phyloP scores from a whole-genome alignment of 805 yeast species.

The Starmerella sp. region DNA sequence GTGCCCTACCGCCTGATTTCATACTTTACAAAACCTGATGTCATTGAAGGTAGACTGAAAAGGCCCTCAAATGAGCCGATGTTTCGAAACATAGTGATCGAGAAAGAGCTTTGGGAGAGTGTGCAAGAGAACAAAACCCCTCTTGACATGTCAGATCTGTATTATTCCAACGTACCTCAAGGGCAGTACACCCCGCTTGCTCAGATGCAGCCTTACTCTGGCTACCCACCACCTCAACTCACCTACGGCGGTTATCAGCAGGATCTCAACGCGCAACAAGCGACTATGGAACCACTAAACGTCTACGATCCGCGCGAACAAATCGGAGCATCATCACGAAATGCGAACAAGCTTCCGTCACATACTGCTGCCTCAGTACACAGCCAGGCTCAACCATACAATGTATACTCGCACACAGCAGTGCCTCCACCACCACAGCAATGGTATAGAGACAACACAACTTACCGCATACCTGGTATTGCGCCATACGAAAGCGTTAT shows the following conservation, averaged over 20 bases:
- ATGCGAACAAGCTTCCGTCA: background rate
- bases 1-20: constrained; percentile 51
- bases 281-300: background rate
- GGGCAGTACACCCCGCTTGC: background rate
- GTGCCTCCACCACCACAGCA: background rate
- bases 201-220: background rate
- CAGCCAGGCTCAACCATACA: background rate
- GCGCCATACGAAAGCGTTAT: background rate
- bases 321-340: background rate
- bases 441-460: background rate
- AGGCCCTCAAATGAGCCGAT: constrained; percentile 34
- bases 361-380: background rate
- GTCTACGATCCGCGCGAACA: background rate
- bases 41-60: constrained; percentile 41
- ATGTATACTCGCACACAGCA: background rate
- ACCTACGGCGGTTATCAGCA: background rate
- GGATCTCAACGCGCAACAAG: background rate
- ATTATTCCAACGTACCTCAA: background rate
- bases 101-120: constrained; percentile 27
- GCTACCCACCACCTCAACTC: background rate
- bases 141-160: background rate
- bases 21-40: constrained; percentile 70
- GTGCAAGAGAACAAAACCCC: background rate
- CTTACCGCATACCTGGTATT: background rate
- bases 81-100: constrained; percentile 38